phyloP scores from a whole-genome alignment of 2,329 filamentous ascomycete genomes.

The Erysiphe pisi region DNA sequence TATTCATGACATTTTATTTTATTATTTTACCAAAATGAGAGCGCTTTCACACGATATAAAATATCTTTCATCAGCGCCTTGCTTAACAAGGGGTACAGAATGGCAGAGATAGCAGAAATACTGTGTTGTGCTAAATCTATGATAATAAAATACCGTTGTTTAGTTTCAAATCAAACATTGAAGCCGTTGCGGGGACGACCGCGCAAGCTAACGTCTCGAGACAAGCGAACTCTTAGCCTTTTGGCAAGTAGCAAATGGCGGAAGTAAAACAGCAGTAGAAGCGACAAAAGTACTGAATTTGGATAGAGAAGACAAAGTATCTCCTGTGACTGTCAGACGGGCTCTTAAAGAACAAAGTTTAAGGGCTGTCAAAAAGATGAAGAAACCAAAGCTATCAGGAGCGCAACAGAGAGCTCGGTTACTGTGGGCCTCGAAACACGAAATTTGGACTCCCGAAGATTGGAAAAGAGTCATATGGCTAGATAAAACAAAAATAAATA shows the following conservation, averaged over 20 bases:
- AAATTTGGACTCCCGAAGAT: slow-evolving; percentile 4
- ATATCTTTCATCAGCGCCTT: too few species aligned
- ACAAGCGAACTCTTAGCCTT: neutral
- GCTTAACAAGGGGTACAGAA: too few species aligned
- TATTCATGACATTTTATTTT: too few species aligned
- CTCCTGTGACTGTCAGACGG: neutral
- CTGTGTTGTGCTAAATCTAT: too few species aligned
- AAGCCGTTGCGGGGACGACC: neutral
- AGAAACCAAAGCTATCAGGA: neutral
- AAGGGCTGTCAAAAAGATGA: neutral
- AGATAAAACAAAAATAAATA: slow-evolving; percentile 10
- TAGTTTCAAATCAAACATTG: neutral
- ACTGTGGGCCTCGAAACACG: neutral
- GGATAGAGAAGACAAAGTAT: neutral
- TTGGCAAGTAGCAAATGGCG: neutral
- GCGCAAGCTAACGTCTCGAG: neutral
- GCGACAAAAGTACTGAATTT: neutral
- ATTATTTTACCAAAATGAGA: too few species aligned
- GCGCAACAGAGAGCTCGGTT: too few species aligned
- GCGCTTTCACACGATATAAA: too few species aligned
- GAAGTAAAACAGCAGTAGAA: neutral
- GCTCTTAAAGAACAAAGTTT: neutral
- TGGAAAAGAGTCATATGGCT: slow-evolving; percentile 14
- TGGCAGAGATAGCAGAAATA: too few species aligned
- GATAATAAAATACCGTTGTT: neutral